Evolutionary conservation across 306 rosid genomes (phyloP).

Genomic region (Delonix regia): DNA sequence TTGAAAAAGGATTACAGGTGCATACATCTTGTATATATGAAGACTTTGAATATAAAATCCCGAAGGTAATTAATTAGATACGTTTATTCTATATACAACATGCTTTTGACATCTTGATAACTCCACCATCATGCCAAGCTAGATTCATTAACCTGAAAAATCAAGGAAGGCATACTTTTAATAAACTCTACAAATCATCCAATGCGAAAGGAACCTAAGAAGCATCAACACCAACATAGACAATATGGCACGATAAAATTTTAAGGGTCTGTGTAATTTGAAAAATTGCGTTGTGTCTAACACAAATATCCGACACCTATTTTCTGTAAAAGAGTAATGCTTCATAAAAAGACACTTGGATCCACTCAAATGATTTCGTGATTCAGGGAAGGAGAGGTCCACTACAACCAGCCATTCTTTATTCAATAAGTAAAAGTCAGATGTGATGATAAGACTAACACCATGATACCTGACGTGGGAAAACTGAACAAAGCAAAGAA

Average conservation of each 20-base stretch:
- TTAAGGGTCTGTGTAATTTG: too few relatives aligned
- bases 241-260: too few relatives aligned
- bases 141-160: constrained; percentile 32
- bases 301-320: too few relatives aligned
- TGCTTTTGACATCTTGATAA: not conserved
- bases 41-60: not conserved
- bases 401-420: not conserved
- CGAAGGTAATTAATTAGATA: not conserved
- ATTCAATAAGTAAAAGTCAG: not conserved
- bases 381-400: not conserved
- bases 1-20: constrained; percentile 3
- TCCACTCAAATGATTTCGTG: too few relatives aligned
- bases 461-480: not conserved
- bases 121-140: not conserved
- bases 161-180: not conserved
- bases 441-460: not conserved
- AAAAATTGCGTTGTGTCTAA: too few relatives aligned
- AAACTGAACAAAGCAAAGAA: not conserved
- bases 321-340: too few relatives aligned
- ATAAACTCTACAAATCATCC: not conserved
- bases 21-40: not conserved
- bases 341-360: not conserved
- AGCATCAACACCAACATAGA: not conserved
- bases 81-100: constrained; percentile 27
- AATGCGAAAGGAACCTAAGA: not conserved